Conservation (phyloP, 257 asterid genomes). For the Gardenia jasminoides region DNA sequence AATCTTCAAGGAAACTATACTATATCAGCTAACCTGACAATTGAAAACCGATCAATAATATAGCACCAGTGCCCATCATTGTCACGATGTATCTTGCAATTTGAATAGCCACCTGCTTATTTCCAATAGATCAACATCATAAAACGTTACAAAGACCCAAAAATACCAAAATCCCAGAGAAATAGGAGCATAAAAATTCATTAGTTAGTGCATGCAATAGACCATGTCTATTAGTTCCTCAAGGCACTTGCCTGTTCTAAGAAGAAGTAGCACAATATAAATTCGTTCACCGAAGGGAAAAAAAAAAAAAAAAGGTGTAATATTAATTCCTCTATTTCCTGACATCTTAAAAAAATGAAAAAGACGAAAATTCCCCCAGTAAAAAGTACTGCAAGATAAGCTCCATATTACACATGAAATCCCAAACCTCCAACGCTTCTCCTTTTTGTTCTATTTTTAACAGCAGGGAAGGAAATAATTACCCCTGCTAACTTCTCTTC, state of each 20-base stretch:
- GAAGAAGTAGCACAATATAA: no score
- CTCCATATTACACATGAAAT: no score
- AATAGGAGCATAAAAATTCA: background rate
- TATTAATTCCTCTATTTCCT: background rate
- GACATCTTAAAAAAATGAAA: background rate
- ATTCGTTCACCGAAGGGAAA: no score
- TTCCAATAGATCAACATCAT: background rate
- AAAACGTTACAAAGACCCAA: background rate
- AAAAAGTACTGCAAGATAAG: background rate
- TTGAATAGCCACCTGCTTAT: constrained; percentile 64
- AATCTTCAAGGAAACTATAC: background rate
- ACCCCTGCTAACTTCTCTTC: constrained; percentile 72
- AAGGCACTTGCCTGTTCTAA: no score
- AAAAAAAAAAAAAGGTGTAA: background rate
- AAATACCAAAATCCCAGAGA: background rate
- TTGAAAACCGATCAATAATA: constrained; percentile 82
- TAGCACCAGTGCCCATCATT: constrained; percentile 86
- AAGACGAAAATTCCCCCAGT: background rate
- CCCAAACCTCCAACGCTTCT: background rate
- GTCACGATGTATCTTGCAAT: constrained; percentile 85
- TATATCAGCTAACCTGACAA: constrained; percentile 66
- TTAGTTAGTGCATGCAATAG: background rate
- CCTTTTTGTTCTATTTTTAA: background rate
- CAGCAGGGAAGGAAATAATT: constrained; percentile 16
- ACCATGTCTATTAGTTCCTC: background rate